Conservation (phyloP, 768 basidiomycete genomes). For the Trametes punicea region DNA sequence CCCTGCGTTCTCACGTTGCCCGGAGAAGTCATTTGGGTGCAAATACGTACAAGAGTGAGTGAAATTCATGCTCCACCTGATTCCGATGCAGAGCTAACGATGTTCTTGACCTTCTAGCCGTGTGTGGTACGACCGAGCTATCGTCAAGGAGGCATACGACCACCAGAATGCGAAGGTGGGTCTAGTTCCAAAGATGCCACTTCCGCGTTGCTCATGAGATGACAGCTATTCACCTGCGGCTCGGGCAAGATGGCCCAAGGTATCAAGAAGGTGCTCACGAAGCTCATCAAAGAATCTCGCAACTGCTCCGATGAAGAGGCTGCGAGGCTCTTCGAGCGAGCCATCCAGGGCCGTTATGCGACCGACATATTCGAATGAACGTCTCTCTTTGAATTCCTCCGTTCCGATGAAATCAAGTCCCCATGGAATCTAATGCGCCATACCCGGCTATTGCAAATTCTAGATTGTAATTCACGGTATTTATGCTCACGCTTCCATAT, state of each 20-base stretch:
- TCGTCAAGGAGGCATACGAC: conserved; percentile 32
- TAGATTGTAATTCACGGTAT: neutral
- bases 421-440: too few relatives aligned
- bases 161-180: conserved; percentile 35
- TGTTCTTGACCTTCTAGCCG: conserved; percentile 30
- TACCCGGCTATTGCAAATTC: too few relatives aligned
- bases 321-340: conserved; percentile 30
- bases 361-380: conserved; percentile 44
- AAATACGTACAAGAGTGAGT: conserved; percentile 33
- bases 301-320: conserved; percentile 29
- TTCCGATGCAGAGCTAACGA: neutral
- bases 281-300: conserved; percentile 33
- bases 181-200: neutral
- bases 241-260: conserved; percentile 38
- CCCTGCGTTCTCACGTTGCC: conserved; percentile 36
- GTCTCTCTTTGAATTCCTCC: too few relatives aligned
- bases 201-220: neutral
- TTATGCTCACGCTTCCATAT: neutral
- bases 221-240: conserved; percentile 44
- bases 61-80: neutral
- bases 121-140: conserved; percentile 41
- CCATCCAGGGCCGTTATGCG: conserved; percentile 40
- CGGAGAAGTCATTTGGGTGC: conserved; percentile 25
- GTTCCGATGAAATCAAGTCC: neutral
- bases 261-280: conserved; percentile 35